Base-by-base conservation (phyloP, 2,329 filamentous ascomycete species). In the Clonostachys solani region DNA sequence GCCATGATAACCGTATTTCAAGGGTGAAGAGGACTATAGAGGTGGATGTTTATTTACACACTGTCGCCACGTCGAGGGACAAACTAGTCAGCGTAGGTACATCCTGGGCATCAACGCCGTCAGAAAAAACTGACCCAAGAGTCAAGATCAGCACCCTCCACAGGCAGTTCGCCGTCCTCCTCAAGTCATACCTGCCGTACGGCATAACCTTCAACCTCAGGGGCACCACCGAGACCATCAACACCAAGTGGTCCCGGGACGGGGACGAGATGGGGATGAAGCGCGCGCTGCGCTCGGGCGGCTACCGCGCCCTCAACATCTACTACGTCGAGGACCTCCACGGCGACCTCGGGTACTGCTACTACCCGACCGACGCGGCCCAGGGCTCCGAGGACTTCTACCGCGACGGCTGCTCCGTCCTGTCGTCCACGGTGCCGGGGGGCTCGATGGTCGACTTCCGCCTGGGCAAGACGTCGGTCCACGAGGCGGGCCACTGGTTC, bases 401-500 rank as follows among this genome's bases (percentile, higher is more conserved):
- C 53, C 51, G 51, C 8, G 69, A 72, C 47, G 65, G 68, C 41
- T 74, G 73, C 61, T 59, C 62, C 47, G 57, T 69, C 45, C 59
- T 66, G 42, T 59, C 59, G 44, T 52, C 56, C 47, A 60, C 62
- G 17, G 59, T 71, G n/a, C 68, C 67, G 15, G 68, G 65, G 15
- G 66, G 69, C 41, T 46, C 47, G 5, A 40, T 44, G n/a, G 33
- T 6, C n/a, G 43, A 44, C 51, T 53, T 37, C 47, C 45, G 64
- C 55, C 53, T 58, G n/a, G 63, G 65, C 16, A 60, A 59, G 53
- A 61, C 62, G 5, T 54, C 52, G 29, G 56, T 54, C 35, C 72
- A 75, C 60, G 73, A 76, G 59, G 59, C 70, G 40, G 73, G 73
- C 15, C 73, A 76, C 61, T 76, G 72, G 72, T 58, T 75, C 45